These are phyloP conservation scores for Raphanus hybrid DNA, from an alignment of 441 rosid species.

Conservation along the genomic window DNA sequence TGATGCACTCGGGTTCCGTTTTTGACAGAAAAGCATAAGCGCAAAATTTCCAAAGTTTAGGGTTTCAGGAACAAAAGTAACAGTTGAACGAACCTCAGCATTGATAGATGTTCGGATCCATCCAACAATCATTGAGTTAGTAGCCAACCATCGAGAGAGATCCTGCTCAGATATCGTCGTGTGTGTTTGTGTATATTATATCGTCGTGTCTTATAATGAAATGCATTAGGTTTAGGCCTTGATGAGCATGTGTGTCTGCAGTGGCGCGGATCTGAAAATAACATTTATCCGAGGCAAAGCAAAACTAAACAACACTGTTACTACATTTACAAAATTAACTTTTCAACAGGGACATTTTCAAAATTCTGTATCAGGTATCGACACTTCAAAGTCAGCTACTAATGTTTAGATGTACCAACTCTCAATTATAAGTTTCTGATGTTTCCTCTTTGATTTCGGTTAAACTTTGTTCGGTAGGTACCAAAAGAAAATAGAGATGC, in stretches of 20 bases:
- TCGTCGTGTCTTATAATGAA: neutral
- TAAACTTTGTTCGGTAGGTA: constrained; percentile 42
- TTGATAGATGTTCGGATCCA: no score
- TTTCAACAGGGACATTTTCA: no score
- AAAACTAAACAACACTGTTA: no score
- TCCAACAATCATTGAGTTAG: no score
- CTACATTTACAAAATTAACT: no score
- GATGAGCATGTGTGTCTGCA: neutral
- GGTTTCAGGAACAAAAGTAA: no score
- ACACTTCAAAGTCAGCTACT: neutral
- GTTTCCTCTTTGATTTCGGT: neutral
- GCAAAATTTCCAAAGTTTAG: no score
- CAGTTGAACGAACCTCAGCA: no score
- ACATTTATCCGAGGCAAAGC: no score
- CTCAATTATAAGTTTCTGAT: neutral
- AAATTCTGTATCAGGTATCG: neutral
- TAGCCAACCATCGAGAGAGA: no score
- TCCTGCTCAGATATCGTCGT: neutral
- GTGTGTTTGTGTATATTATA: neutral
- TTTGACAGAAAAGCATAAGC: no score
- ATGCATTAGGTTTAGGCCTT: neutral
- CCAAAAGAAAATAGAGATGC: constrained; percentile 66
- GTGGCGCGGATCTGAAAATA: neutral
- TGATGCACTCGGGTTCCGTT: no score
- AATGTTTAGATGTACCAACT: neutral